phyloP scores from a whole-genome alignment of 345 rosid species.

The Eucalyptus cloeziana region DNA sequence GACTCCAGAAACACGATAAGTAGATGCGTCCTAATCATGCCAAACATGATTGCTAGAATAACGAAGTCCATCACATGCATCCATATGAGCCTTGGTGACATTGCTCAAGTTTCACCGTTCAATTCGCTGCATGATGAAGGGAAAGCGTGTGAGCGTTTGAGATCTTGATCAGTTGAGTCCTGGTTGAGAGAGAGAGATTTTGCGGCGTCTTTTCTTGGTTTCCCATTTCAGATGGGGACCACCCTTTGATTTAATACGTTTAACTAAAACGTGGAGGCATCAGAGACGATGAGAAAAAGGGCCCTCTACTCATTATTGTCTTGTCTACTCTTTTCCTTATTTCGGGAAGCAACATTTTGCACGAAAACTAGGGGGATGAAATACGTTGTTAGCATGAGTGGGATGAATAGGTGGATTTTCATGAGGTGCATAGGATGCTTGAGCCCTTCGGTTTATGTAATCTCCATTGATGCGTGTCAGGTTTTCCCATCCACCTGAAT shows the following conservation, averaged over 20 bases:
- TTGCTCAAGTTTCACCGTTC: background rate
- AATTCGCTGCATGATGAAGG: background rate
- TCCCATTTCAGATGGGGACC: background rate
- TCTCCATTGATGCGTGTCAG: background rate
- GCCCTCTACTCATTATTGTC: background rate
- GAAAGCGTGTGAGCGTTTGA: background rate
- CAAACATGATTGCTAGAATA: background rate
- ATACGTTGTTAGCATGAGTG: background rate
- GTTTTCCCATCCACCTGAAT: background rate
- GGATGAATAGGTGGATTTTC: background rate
- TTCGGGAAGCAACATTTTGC: background rate
- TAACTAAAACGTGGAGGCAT: background rate
- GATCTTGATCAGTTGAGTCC: background rate
- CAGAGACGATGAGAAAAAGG: background rate
- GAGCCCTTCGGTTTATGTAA: background rate
- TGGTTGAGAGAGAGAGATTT: background rate
- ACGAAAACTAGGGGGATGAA: background rate
- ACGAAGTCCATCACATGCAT: background rate
- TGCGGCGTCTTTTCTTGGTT: background rate
- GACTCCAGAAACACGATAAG: background rate
- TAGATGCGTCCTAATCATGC: background rate
- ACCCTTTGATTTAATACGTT: background rate
- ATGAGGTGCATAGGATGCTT: background rate
- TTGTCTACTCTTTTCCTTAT: background rate
- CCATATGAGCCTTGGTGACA: background rate